Percentiles rank a stretch among this genome's conserved stretches.
Evolutionary conservation across 2,329 filamentous ascomycete species (phyloP).

Genomic region (Hyphodiscus sp.): DNA sequence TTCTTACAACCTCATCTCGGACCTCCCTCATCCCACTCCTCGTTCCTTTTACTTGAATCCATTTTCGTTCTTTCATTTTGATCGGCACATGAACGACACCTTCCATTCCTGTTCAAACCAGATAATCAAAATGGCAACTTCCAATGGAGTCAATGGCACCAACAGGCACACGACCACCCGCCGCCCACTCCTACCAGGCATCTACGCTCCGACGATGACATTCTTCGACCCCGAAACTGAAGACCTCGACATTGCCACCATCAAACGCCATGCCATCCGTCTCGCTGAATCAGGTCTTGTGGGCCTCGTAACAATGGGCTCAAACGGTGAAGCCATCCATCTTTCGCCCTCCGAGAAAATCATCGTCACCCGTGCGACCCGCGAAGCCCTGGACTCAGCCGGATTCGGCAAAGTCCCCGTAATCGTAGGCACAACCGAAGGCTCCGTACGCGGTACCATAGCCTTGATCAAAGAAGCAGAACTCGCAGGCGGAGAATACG

Average conservation of each 20-base stretch:
- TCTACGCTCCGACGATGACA: conserved; percentile 85
- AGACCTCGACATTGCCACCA: conserved; percentile 72
- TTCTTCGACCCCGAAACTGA: conserved; percentile 82
- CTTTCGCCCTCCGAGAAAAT: conserved; percentile 72
- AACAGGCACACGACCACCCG: conserved; percentile 35
- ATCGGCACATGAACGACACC: background rate
- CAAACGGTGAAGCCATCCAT: conserved; percentile 85
- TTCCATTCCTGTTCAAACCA: background rate
- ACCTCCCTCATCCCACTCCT: background rate
- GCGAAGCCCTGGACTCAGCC: conserved; percentile 74
- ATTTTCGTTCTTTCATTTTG: background rate
- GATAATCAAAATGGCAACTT: conserved; percentile 7
- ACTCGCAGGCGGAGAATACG: conserved; percentile 70
- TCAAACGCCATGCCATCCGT: conserved; percentile 75
- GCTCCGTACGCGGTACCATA: conserved; percentile 75
- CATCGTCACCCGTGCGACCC: conserved; percentile 68
- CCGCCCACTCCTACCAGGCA: conserved; percentile 66
- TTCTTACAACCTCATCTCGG: background rate
- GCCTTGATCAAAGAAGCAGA: conserved; percentile 62
- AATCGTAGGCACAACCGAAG: conserved; percentile 75
- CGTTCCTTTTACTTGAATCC: background rate
- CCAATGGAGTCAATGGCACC: conserved; percentile 12
- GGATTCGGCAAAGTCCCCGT: conserved; percentile 72
- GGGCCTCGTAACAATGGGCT: conserved; percentile 81
- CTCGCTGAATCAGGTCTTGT: conserved; percentile 72